Conservation (phyloP, 2,329 filamentous ascomycete species). For the Colletotrichum sp. region DNA sequence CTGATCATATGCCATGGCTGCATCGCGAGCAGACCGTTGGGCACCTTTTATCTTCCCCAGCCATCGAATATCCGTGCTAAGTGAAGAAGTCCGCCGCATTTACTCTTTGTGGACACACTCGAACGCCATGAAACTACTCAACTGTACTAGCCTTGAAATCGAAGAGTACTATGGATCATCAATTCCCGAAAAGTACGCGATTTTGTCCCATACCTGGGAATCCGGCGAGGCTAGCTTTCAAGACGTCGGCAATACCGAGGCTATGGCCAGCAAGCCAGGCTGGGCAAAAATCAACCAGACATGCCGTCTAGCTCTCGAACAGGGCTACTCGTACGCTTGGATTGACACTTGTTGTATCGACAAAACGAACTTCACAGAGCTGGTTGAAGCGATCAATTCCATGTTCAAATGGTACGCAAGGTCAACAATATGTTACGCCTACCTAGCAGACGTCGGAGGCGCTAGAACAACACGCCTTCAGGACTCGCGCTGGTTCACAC, state of each 20-base stretch:
- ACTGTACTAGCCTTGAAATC: not conserved
- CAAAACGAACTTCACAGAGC: not conserved
- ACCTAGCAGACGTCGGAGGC: not conserved
- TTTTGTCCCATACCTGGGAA: not conserved
- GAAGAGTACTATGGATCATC: not conserved
- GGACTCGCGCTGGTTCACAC: not conserved
- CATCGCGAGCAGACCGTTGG: not conserved
- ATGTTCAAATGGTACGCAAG: not conserved
- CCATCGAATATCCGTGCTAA: not conserved
- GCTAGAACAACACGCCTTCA: not conserved
- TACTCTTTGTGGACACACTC: fast-evolving
- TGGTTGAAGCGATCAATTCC: not conserved
- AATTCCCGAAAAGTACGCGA: not conserved
- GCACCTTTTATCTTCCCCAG: not conserved
- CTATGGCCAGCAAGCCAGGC: not conserved
- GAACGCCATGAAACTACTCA: not conserved
- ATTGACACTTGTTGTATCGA: not conserved
- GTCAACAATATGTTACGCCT: not conserved
- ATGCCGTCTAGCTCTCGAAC: not conserved
- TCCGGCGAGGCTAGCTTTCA: not conserved
- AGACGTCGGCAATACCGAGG: not conserved
- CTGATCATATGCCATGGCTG: not conserved
- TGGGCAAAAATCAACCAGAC: not conserved
- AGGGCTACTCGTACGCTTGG: not conserved
- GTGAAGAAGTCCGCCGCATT: not conserved